These are phyloP conservation scores for Aspergillus nanangensis DNA, from an alignment of 495 filamentous ascomycete species.

Conservation along the genomic window DNA sequence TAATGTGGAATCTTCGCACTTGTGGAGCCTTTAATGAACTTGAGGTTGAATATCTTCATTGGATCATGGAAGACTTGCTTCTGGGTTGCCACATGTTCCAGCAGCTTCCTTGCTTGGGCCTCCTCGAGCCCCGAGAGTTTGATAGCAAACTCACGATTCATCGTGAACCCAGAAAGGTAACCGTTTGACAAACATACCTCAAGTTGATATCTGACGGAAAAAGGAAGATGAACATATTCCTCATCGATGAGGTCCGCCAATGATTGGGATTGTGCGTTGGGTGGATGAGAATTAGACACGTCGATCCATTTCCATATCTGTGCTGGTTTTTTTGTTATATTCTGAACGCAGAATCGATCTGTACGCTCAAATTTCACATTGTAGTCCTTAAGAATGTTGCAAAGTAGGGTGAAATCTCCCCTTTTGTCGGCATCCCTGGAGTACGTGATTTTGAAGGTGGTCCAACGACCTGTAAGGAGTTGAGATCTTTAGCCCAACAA, in stretches of 20 bases:
- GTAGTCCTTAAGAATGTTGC: conserved; percentile 61
- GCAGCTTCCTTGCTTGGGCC: conserved; percentile 43
- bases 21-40: conserved; percentile 36
- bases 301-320: conserved; percentile 58
- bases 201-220: conserved; percentile 79
- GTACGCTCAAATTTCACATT: conserved; percentile 54
- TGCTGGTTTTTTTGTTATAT: conserved; percentile 11
- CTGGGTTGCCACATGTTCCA: conserved; percentile 59
- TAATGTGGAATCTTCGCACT: conserved; percentile 59
- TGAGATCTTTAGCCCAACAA: no score
- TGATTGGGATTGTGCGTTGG: conserved; percentile 17
- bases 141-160: conserved; percentile 60
- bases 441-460: conserved; percentile 34
- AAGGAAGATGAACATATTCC: conserved; percentile 51
- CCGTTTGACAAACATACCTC: conserved; percentile 85
- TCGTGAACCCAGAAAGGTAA: conserved; percentile 72
- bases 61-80: conserved; percentile 62
- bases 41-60: conserved; percentile 65
- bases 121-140: conserved; percentile 50
- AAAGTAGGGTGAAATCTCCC: conserved; percentile 40
- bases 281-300: conserved; percentile 11
- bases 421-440: conserved; percentile 17
- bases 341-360: conserved; percentile 17
- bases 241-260: conserved; percentile 29
- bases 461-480: conserved; percentile 32